Evolutionary conservation across 1,139 yeast genomes (phyloP).

Genomic region (Candida anutae): DNA sequence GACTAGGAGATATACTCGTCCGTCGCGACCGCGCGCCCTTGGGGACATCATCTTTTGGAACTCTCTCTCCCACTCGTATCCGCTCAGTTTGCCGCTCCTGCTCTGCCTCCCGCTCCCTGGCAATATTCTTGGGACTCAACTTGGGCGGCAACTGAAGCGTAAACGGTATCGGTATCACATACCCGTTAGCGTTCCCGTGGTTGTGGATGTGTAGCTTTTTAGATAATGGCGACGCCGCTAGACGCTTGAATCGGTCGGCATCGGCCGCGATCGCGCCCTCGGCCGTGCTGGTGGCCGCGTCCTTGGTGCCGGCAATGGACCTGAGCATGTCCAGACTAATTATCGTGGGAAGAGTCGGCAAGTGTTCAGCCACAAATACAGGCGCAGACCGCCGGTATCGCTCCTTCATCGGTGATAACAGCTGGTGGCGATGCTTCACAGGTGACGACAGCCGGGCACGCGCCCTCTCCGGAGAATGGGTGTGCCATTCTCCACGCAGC

Average conservation of each 20-base stretch:
- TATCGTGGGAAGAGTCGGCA: too few species aligned
- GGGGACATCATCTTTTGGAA: too few species aligned
- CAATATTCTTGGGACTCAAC: conserved; percentile 22
- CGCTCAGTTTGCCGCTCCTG: too few species aligned
- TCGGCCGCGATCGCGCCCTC: too few species aligned
- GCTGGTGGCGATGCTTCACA: neutral
- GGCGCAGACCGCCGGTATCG: too few species aligned
- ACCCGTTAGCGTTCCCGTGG: conserved; percentile 14
- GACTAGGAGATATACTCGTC: conserved; percentile 6
- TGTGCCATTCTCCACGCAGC: too few species aligned
- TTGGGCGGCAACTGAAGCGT: conserved; percentile 37
- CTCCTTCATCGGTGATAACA: too few species aligned
- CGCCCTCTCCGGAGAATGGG: too few species aligned
- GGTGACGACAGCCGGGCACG: neutral
- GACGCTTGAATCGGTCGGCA: conserved; percentile 20
- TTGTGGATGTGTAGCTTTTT: conserved; percentile 29
- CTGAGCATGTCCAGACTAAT: conserved; percentile 13
- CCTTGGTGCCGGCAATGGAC: too few species aligned
- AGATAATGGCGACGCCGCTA: conserved; percentile 31
- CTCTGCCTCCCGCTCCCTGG: conserved; percentile 2
- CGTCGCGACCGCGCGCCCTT: conserved; percentile 6
- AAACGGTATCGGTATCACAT: conserved; percentile 40
- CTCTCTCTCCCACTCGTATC: too few species aligned
- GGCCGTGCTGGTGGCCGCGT: too few species aligned
- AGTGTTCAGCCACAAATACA: too few species aligned